Evolutionary conservation across 306 rosid species (phyloP).

Genomic region (Quercus ilex): DNA sequence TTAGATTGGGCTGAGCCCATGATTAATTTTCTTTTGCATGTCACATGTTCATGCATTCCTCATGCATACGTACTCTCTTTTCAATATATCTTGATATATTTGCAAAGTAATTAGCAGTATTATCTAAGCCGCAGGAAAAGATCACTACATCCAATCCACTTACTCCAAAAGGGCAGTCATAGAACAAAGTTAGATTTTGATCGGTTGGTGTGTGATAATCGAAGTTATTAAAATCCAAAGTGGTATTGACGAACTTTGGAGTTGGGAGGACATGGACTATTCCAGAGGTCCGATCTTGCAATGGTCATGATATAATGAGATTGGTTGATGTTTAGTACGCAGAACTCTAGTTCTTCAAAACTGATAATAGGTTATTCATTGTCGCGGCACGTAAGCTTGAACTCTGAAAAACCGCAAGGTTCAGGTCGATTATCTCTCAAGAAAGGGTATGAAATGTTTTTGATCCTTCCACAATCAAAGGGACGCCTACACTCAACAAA

Average conservation of each 20-base stretch:
- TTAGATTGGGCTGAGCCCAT: too few relatives aligned
- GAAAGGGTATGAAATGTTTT: slow-evolving; percentile 33
- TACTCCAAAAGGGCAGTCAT: background rate
- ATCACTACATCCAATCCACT: too few relatives aligned
- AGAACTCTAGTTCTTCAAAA: slow-evolving; percentile 18
- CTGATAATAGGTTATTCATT: slow-evolving; percentile 11
- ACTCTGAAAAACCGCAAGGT: slow-evolving; percentile 34
- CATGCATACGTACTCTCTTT: too few relatives aligned
- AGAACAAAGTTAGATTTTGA: slow-evolving; percentile 22
- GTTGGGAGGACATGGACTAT: background rate
- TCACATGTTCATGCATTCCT: too few relatives aligned
- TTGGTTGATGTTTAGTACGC: slow-evolving; percentile 7
- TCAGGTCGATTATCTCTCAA: slow-evolving; percentile 13
- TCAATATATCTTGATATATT: too few relatives aligned
- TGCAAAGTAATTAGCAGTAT: background rate
- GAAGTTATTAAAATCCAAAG: slow-evolving; percentile 19
- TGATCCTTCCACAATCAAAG: slow-evolving; percentile 32
- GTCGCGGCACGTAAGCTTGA: slow-evolving; percentile 27
- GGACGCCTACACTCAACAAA: slow-evolving; percentile 26
- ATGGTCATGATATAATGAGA: slow-evolving; percentile 4
- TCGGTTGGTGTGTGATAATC: slow-evolving; percentile 4
- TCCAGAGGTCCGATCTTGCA: slow-evolving; percentile 33
- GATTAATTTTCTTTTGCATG: too few relatives aligned
- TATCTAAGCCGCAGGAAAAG: background rate
- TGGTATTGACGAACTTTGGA: background rate